Percentiles rank a stretch among this genome's conserved stretches.
These are phyloP conservation scores for Saccharum spontaneum DNA, from an alignment of 176 grass and related monocot genomes.

Conservation along the genomic window DNA sequence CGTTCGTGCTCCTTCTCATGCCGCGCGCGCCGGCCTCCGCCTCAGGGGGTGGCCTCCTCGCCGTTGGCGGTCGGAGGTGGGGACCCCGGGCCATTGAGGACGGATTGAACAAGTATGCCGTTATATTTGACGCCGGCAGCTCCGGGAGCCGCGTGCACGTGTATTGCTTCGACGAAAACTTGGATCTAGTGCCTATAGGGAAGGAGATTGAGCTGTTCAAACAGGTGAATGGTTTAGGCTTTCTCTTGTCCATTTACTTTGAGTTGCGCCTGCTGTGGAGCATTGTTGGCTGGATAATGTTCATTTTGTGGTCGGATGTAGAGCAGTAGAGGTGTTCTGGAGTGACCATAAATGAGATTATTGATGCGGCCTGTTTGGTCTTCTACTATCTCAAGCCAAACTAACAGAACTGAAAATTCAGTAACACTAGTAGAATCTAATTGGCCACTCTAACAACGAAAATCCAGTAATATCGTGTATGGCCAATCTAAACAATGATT, in stretches of 20 bases:
- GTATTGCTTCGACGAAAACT: constrained; percentile 76
- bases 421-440: not conserved
- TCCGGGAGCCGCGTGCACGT: constrained; percentile 97
- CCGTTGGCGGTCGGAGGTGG: constrained; percentile 44
- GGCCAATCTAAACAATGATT: not conserved
- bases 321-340: not conserved
- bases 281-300: too few species aligned
- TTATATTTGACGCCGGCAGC: constrained; percentile 95
- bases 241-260: constrained; percentile 22
- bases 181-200: constrained; percentile 84
- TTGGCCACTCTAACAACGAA: not conserved
- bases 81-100: constrained; percentile 42
- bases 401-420: not conserved
- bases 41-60: constrained; percentile 23
- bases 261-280: not conserved
- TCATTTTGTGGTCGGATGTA: constrained; percentile 8
- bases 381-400: not conserved
- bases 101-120: constrained; percentile 66
- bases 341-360: not conserved
- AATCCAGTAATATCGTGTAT: not conserved
- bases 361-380: not conserved
- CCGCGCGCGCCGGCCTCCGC: constrained; percentile 41
- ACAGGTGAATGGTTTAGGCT: constrained; percentile 53
- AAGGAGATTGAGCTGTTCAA: constrained; percentile 87
- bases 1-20: constrained; percentile 75